These are phyloP conservation scores for Mrakia blollopis DNA, from an alignment of 768 basidiomycete genomes.

Conservation along the genomic window DNA sequence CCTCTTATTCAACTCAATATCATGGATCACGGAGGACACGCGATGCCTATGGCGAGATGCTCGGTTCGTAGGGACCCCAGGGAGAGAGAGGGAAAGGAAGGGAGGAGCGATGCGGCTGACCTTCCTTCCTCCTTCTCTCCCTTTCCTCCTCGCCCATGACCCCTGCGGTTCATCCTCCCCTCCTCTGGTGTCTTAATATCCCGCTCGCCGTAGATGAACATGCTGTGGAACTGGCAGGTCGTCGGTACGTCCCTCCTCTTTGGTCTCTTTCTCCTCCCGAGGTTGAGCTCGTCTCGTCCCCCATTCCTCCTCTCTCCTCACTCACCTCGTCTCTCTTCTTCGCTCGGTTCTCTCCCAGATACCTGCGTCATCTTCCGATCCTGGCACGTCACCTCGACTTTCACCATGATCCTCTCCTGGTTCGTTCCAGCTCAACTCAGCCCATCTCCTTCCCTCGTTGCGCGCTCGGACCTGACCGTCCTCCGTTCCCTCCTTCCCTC, in stretches of 20 bases:
- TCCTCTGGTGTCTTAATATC: too few relatives aligned
- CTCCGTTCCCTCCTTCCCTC: neutral
- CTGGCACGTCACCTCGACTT: conserved; percentile 11
- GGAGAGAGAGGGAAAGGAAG: neutral
- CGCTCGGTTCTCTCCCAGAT: conserved; percentile 3
- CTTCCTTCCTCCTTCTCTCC: neutral
- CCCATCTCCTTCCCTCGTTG: neutral
- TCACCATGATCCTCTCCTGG: conserved; percentile 25
- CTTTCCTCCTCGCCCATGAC: neutral
- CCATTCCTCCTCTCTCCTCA: neutral
- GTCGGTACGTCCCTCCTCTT: neutral
- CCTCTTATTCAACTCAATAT: neutral
- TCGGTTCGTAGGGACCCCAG: conserved; percentile 19
- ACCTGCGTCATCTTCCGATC: conserved; percentile 25
- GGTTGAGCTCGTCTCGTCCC: neutral
- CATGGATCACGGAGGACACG: conserved; percentile 29
- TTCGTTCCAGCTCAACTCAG: neutral
- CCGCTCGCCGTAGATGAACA: conserved; percentile 23
- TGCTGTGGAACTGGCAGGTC: conserved; percentile 32
- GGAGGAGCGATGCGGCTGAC: neutral
- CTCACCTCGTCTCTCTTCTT: neutral
- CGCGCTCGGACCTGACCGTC: neutral
- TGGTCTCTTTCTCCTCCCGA: neutral
- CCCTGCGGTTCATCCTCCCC: too few relatives aligned
- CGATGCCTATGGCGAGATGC: conserved; percentile 16